Base-by-base conservation (phyloP, 257 asterid species). In the Nicotiana tomentosiformis region DNA sequence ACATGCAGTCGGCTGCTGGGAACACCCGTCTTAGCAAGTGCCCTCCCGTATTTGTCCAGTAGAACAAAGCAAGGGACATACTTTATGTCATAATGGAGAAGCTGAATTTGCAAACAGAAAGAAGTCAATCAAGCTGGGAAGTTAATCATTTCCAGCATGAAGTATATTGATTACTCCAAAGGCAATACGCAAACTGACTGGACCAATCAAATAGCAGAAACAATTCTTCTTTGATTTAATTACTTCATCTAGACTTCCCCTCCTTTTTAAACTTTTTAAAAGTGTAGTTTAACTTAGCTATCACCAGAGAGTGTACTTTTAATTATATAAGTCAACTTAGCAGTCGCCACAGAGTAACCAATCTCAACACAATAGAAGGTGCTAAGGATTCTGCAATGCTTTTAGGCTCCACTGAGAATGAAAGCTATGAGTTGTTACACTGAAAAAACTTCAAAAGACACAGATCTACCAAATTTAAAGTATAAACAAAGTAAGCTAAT, bases 51-150 rank as follows among this genome's bases (percentile, higher is more conserved):
- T 81, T 90, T 89, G 78, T 93, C 97, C 61, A 94, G 80, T 0
- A 94, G 89, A 77, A 94, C 97, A n/a, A 94, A 93, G 91, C 98
- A 93, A 20, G 98, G 97, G 80, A 94, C 98, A 58, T 94, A 94
- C 84, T 85, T 92, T 49, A 94, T 91, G 90, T 93, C 96, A 76
- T 93, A 94, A 83, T 93, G 90, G 53, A 93, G 97, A 57, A 94
- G 95, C 97, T 94, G 91, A 90, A 87, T 56, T 35, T 60, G 57
- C 7, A 46, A 43, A 84, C 2, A 84, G 32, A 0, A 32, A 17
- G 66, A 62, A 7, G n/a, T 6, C 15, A 56, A 55, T 20, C 76
- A 58, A 61, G 23, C 23, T 20, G 23, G 23, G 23, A 20, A 20
- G 23, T 20, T 20, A 20, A 20, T 20, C 23, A 20, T 20, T 20